These are phyloP conservation scores for Phialophora tarda DNA, from an alignment of 2,329 filamentous ascomycete species.

Conservation along the genomic window DNA sequence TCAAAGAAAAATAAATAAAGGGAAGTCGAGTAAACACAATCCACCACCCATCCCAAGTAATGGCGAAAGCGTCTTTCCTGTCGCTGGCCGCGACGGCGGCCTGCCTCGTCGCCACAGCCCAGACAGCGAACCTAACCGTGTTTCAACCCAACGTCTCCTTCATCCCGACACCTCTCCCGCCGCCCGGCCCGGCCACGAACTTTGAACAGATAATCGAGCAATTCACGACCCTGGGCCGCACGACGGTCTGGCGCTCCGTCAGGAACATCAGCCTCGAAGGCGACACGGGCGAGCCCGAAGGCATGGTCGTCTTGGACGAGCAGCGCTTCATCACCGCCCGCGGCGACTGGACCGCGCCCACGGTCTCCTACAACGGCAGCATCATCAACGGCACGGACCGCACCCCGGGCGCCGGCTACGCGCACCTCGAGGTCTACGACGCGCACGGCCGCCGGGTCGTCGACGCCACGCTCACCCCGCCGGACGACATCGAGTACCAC, in stretches of 20 bases:
- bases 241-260: constrained; percentile 53
- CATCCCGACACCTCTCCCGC: constrained; percentile 38
- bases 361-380: constrained; percentile 52
- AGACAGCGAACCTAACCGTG: constrained; percentile 34
- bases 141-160: constrained; percentile 39
- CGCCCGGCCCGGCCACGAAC: constrained; percentile 38
- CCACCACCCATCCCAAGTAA: background rate
- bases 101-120: constrained; percentile 22
- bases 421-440: constrained; percentile 55
- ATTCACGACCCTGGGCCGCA: constrained; percentile 54
- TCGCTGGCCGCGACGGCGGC: constrained; percentile 16
- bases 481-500: constrained; percentile 53
- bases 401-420: constrained; percentile 52
- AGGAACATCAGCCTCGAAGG: constrained; percentile 53
- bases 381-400: constrained; percentile 70
- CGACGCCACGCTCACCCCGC: constrained; percentile 52
- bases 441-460: constrained; percentile 51
- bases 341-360: constrained; percentile 52
- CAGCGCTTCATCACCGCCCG: constrained; percentile 55
- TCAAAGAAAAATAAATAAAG: background rate
- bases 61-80: background rate
- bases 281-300: constrained; percentile 57
- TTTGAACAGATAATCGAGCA: constrained; percentile 45
- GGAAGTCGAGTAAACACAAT: background rate
- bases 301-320: constrained; percentile 52